Base-by-base conservation (phyloP, 371 early-diverging fungal genomes). In the Mortierella sp. region DNA sequence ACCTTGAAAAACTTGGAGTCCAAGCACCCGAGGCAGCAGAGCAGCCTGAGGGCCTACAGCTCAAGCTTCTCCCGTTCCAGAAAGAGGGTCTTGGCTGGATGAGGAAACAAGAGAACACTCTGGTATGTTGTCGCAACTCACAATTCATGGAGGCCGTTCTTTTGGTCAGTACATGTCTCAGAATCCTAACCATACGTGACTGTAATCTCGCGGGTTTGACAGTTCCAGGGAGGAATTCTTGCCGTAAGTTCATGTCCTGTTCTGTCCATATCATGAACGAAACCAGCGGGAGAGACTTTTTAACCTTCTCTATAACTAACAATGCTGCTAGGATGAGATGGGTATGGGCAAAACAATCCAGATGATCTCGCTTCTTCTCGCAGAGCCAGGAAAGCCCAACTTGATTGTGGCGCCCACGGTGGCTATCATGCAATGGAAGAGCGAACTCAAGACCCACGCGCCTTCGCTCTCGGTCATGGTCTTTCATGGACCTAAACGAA, bases 301-400 rank as follows among this genome's bases (percentile, higher is more conserved):
- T 9, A 7, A 9, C 25, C 6, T 28, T 41, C 3, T 41, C 28
- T 41, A 5, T 48, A 7, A 10, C 2, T 21, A 4, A 13, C 57
- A 68, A 16, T 22, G 46, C 16, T 14, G 73, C 40, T 85, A 87
- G 74, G 96, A 96, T 83, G 96, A 96, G 67, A 98, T 98, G 97
- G 97, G 99, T 6, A 95, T 99, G 96, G 99, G 99, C 16, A 99
- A 99, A 80, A 99, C 99, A 0, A 92, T 99, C 50, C 98, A 98
- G 78, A 93, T 94, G 28, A 96, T 99, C 41, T 85, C 96, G 0
- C 83, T 98, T 43, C 70, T 98, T 2, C 79, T 95, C 13, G 76
- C 83, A 17, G 88, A 87, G 39, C 82, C 80, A 4, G 79, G 85
- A 22, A 85, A 84, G 29, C 95, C 96, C 3, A 97, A 92, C 53